These are phyloP conservation scores for Paspalum vaginatum DNA, from an alignment of 176 grass and related monocot species.

Conservation along the genomic window DNA sequence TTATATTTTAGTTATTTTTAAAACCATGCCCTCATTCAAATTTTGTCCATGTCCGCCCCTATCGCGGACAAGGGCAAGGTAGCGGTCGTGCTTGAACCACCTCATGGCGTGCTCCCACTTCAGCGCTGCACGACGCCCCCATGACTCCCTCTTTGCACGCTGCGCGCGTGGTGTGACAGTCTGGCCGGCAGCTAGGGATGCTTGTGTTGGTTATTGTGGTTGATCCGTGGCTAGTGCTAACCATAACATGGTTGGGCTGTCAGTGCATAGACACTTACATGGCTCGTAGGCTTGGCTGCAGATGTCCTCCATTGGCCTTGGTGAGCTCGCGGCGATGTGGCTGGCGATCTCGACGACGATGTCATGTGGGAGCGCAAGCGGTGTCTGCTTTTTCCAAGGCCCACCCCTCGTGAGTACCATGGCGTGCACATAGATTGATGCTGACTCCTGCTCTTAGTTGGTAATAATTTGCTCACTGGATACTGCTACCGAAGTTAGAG, in stretches of 20 bases:
- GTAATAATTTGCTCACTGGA: too few relatives aligned
- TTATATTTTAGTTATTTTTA: too few relatives aligned
- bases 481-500: too few relatives aligned
- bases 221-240: too few relatives aligned
- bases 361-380: slow-evolving; percentile 18
- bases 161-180: not conserved
- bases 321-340: not conserved
- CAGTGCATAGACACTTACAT: not conserved
- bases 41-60: too few relatives aligned
- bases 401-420: slow-evolving; percentile 10
- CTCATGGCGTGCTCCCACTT: slow-evolving; percentile 15
- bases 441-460: not conserved
- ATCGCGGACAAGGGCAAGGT: slow-evolving; percentile 8
- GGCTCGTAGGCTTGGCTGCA: slow-evolving; percentile 26
- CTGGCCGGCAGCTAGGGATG: too few relatives aligned
- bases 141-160: not conserved
- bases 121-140: not conserved
- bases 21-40: too few relatives aligned
- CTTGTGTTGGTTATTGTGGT: too few relatives aligned
- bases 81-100: slow-evolving; percentile 4
- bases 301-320: not conserved
- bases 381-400: not conserved
- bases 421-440: not conserved
- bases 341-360: slow-evolving; percentile 12
- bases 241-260: too few relatives aligned